These are phyloP conservation scores for Lichtheimia hyalospora DNA, from an alignment of 371 early-diverging fungal genomes.

Conservation along the genomic window DNA sequence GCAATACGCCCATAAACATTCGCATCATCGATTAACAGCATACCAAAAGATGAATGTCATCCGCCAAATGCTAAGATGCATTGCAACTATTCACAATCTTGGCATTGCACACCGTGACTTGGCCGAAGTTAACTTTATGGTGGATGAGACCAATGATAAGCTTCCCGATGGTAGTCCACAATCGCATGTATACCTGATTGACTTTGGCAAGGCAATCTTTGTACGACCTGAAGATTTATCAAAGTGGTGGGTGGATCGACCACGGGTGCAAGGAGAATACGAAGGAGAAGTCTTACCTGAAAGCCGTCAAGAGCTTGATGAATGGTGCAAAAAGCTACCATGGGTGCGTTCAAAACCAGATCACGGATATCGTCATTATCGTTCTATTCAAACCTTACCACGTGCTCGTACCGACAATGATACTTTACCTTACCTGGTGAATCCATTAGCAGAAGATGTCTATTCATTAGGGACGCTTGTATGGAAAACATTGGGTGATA, in stretches of 20 bases:
- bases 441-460: conserved; percentile 63
- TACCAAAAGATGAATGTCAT: conserved; percentile 61
- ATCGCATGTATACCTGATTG: conserved; percentile 56
- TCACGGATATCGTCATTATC: conserved; percentile 55
- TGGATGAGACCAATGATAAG: conserved; percentile 38
- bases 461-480: conserved; percentile 65
- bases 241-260: conserved; percentile 53
- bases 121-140: conserved; percentile 70
- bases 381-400: conserved; percentile 65
- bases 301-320: conserved; percentile 37
- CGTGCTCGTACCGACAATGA: conserved; percentile 43
- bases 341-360: conserved; percentile 55
- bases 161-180: conserved; percentile 48
- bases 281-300: conserved; percentile 38
- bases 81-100: conserved; percentile 49
- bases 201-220: conserved; percentile 65
- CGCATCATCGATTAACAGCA: conserved; percentile 51
- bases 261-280: conserved; percentile 17
- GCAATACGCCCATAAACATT: conserved; percentile 55
- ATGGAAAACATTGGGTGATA: conserved; percentile 67
- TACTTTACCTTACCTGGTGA: conserved; percentile 44
- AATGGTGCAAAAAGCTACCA: conserved; percentile 48
- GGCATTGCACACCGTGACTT: conserved; percentile 67
- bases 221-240: conserved; percentile 36
- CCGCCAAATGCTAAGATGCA: conserved; percentile 54